Percentiles rank a stretch among this genome's conserved stretches.
phyloP scores from a whole-genome alignment of 306 rosid species.

The Abrus pulchellus region DNA sequence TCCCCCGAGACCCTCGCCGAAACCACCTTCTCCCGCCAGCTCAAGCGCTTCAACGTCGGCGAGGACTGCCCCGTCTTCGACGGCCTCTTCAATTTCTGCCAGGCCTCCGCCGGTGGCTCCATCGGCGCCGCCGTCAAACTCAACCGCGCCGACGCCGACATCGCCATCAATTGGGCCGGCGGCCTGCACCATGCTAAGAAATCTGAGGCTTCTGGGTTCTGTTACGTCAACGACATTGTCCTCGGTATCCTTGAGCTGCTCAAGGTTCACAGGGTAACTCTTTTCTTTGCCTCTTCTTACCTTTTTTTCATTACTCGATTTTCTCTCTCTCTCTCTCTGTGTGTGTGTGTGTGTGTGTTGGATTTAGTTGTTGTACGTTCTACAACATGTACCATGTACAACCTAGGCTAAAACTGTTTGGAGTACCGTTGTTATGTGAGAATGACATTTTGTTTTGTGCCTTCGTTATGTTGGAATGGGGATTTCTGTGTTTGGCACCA shows the following conservation, averaged over 20 bases:
- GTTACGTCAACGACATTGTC: constrained; percentile 91
- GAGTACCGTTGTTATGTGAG: background rate
- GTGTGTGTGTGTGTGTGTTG: no score
- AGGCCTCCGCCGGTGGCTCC: constrained; percentile 84
- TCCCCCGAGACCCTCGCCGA: constrained; percentile 67
- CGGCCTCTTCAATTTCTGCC: constrained; percentile 78
- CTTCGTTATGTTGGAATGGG: background rate
- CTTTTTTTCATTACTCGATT: background rate
- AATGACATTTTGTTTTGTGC: constrained; percentile 4
- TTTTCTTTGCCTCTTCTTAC: background rate
- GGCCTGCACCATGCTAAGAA: constrained; percentile 88
- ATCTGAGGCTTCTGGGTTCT: constrained; percentile 91
- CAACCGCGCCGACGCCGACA: constrained; percentile 75
- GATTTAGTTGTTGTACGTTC: no score
- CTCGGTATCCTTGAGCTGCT: constrained; percentile 94
- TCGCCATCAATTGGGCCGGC: constrained; percentile 86
- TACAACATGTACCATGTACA: background rate
- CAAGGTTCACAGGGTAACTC: constrained; percentile 80
- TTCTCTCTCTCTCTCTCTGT: no score
- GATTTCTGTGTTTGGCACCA: constrained; percentile 10
- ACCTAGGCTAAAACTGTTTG: background rate
- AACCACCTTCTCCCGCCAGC: constrained; percentile 60
- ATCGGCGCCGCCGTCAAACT: constrained; percentile 85
- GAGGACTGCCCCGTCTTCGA: constrained; percentile 90
- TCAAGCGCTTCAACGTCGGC: constrained; percentile 82